These are phyloP conservation scores for Suhomyces sp. DNA, from an alignment of 805 yeast genomes.

Conservation along the genomic window DNA sequence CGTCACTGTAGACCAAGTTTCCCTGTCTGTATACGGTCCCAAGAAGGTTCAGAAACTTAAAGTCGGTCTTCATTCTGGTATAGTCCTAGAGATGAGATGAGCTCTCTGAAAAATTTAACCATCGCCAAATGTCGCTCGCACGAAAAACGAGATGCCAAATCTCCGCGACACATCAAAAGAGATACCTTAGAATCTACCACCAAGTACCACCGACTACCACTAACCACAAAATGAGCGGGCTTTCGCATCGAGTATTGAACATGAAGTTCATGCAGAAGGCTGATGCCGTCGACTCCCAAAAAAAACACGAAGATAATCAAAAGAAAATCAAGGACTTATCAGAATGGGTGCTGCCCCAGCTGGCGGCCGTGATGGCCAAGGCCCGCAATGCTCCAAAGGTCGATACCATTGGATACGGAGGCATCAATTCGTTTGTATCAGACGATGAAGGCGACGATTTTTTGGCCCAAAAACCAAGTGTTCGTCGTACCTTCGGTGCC, in stretches of 20 bases:
- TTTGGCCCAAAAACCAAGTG: slow-evolving; percentile 2
- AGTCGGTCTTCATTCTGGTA: slow-evolving; percentile 74
- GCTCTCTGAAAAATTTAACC: slow-evolving; percentile 6
- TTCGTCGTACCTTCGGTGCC: slow-evolving; percentile 18
- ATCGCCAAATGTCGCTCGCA: not conserved
- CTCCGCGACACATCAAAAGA: not conserved
- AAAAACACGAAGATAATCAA: slow-evolving; percentile 30
- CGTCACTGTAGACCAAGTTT: slow-evolving; percentile 79
- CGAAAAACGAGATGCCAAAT: not conserved
- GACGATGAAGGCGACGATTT: slow-evolving; percentile 7
- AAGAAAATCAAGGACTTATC: slow-evolving; percentile 47
- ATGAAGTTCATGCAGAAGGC: slow-evolving; percentile 63
- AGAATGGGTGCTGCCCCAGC: slow-evolving; percentile 48
- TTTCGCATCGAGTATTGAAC: slow-evolving; percentile 71
- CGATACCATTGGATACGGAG: slow-evolving; percentile 40
- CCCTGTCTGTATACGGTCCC: slow-evolving; percentile 96
- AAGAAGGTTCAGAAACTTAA: slow-evolving; percentile 77
- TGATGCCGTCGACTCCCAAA: slow-evolving; percentile 35
- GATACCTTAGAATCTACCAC: too few relatives aligned
- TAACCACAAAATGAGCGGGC: slow-evolving; percentile 23
- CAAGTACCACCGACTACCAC: not conserved
- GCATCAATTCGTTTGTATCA: slow-evolving; percentile 28
- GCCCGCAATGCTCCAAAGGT: slow-evolving; percentile 21
- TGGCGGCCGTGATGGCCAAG: slow-evolving; percentile 23
- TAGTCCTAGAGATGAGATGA: not conserved